Evolutionary conservation across 2,329 filamentous ascomycete species (phyloP).

Genomic region (Pseudogymnoascus sp.): DNA sequence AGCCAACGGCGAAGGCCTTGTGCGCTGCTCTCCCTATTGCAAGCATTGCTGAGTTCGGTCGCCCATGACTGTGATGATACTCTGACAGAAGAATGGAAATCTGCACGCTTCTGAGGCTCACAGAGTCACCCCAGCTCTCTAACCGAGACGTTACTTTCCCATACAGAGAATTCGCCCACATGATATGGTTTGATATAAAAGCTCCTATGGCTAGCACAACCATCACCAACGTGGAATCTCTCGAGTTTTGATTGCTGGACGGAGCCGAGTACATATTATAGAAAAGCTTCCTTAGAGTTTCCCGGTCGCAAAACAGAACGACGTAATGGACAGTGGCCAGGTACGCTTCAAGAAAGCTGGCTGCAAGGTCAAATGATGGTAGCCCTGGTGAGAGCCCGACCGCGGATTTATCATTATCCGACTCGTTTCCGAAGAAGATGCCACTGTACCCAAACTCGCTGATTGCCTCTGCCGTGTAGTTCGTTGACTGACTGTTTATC

Average conservation of each 20-base stretch:
- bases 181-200: background rate
- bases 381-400: background rate
- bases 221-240: conserved; percentile 7
- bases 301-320: background rate
- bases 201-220: conserved; percentile 12
- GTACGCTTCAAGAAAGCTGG: conserved; percentile 6
- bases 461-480: conserved; percentile 10
- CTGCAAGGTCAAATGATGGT: conserved; percentile 4
- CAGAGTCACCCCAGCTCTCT: background rate
- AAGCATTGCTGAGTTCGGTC: conserved; percentile 9
- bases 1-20: conserved; percentile 10
- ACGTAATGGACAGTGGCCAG: conserved; percentile 4
- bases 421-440: conserved; percentile 12
- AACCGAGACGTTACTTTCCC: background rate
- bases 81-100: conserved; percentile 9
- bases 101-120: conserved; percentile 8
- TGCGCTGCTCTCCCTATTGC: conserved; percentile 6
- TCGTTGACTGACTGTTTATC: background rate
- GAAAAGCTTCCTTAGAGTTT: conserved; percentile 2
- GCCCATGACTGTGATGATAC: conserved; percentile 2
- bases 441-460: conserved; percentile 11
- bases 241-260: background rate
- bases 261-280: background rate
- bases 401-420: background rate
- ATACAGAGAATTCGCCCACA: conserved; percentile 8